These are phyloP conservation scores for Acacia pycnantha DNA, from an alignment of 331 rosid genomes.

Conservation along the genomic window DNA sequence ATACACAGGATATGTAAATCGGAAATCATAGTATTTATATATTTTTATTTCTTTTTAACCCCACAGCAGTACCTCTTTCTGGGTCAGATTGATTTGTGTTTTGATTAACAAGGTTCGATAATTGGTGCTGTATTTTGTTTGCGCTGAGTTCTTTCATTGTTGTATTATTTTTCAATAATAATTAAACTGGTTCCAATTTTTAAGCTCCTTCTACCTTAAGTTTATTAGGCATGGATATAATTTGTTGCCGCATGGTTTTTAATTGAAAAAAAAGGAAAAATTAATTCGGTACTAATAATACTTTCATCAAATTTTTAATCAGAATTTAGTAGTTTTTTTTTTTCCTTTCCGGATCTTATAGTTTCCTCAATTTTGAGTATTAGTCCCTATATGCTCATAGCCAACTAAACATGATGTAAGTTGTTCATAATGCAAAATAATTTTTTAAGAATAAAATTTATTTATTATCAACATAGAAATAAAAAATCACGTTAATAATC, in stretches of 20 bases:
- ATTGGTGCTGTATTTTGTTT: constrained; percentile 39
- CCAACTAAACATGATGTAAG: no score
- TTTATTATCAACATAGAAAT: no score
- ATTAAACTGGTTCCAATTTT: constrained; percentile 30
- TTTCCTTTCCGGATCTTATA: no score
- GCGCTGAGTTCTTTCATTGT: constrained; percentile 39
- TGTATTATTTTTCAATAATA: constrained; percentile 12
- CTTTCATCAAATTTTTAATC: no score
- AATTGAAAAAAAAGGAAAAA: neutral
- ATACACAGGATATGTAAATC: constrained; percentile 47
- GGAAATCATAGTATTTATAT: constrained; percentile 5
- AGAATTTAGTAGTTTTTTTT: no score
- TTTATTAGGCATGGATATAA: neutral
- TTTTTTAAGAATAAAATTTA: no score
- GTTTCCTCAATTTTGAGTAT: no score
- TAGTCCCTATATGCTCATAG: neutral
- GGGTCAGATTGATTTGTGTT: constrained; percentile 28
- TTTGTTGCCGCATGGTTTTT: neutral
- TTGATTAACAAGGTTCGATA: constrained; percentile 26
- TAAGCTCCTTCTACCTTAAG: neutral
- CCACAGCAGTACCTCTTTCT: neutral
- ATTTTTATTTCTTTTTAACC: constrained; percentile 12
- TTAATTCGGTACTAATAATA: no score
- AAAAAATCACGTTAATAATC: no score
- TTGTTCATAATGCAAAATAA: no score